Evolutionary conservation across 352 stramenopile species (phyloP).

Genomic region (Globisporangium parvum): DNA sequence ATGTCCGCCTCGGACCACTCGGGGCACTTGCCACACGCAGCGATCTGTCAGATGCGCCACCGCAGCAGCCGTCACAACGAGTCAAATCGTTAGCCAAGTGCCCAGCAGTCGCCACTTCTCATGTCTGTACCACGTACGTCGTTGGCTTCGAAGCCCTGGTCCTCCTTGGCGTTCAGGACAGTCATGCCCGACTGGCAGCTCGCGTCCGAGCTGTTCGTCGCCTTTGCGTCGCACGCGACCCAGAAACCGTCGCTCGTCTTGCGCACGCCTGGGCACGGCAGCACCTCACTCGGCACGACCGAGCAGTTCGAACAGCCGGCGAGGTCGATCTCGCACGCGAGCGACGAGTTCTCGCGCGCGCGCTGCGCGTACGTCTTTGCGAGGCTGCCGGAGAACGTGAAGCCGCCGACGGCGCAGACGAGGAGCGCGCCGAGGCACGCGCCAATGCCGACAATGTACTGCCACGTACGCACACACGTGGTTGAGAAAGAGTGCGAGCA

Average conservation of each 20-base stretch:
- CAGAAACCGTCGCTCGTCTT: constrained; percentile 28
- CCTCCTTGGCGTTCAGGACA: constrained; percentile 34
- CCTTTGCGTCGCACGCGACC: constrained; percentile 29
- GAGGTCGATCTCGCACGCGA: constrained; percentile 69
- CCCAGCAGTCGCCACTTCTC: neutral
- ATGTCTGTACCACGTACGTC: constrained; percentile 34
- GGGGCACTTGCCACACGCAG: constrained; percentile 63
- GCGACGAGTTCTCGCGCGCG: constrained; percentile 21
- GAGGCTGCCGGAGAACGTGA: constrained; percentile 58
- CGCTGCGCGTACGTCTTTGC: constrained; percentile 44
- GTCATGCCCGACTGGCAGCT: constrained; percentile 47
- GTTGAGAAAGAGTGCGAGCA: neutral
- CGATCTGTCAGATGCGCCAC: constrained; percentile 26
- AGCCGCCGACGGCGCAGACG: constrained; percentile 56
- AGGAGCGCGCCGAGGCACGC: constrained; percentile 54
- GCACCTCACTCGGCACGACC: constrained; percentile 16
- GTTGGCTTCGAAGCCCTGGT: constrained; percentile 55
- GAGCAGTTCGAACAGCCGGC: constrained; percentile 78
- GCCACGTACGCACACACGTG: constrained; percentile 1
- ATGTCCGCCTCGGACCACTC: constrained; percentile 71
- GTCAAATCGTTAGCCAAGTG: neutral
- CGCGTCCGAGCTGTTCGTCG: constrained; percentile 8
- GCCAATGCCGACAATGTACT: constrained; percentile 74
- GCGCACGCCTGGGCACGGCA: constrained; percentile 37
- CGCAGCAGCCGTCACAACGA: neutral